Conservation (phyloP, 345 rosid genomes). For the Sonneratia alba region DNA sequence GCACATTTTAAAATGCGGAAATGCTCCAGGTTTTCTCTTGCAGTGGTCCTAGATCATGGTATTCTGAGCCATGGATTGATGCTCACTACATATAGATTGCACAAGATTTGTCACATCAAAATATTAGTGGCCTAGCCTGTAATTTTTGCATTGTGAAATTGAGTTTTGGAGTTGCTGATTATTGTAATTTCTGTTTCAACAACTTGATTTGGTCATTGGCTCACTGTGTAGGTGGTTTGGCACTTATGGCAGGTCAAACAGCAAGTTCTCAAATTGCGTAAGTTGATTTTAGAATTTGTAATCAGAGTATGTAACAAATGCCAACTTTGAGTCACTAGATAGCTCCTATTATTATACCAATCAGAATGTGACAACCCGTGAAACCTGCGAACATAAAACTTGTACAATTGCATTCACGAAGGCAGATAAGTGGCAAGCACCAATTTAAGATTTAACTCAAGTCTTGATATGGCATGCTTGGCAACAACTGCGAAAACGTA, state of each 20-base stretch:
- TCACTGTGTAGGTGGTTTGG: constrained; percentile 59
- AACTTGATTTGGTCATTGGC: not conserved
- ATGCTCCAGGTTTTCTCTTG: not conserved
- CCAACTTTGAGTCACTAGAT: not conserved
- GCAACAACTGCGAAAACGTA: not conserved
- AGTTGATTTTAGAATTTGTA: constrained; percentile 19
- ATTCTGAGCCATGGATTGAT: not conserved
- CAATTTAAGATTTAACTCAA: not conserved
- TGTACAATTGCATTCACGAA: not conserved
- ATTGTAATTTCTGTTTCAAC: not conserved
- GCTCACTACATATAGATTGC: not conserved
- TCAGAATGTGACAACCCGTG: not conserved
- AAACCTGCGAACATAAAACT: not conserved
- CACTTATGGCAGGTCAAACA: constrained; percentile 51
- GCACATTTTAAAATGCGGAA: not conserved
- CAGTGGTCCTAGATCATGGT: not conserved
- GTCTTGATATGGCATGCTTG: not conserved
- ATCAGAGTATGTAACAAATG: not conserved
- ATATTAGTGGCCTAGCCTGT: not conserved
- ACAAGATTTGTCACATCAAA: not conserved
- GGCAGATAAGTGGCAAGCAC: not conserved
- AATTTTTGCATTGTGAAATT: not conserved
- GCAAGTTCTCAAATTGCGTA: constrained; percentile 60
- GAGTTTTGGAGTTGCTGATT: not conserved
- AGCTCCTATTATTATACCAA: not conserved